Conservation (phyloP, 345 rosid species). For the Physaria fendleri region DNA sequence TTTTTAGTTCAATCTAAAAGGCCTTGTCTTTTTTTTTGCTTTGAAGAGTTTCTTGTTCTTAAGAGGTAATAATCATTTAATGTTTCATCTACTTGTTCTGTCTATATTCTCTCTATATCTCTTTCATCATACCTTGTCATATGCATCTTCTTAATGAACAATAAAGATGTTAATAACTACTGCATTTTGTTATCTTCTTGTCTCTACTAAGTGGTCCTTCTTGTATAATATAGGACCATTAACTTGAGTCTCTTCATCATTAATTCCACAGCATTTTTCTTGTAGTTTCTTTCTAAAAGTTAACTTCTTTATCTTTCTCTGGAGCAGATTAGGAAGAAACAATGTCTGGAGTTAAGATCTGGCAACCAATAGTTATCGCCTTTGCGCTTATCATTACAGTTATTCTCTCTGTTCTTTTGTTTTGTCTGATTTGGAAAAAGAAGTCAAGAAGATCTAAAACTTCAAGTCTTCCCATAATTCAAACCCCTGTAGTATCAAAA, state of each 20-base stretch:
- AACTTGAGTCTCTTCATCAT: constrained; percentile 20
- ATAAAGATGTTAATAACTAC: constrained; percentile 7
- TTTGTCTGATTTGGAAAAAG: constrained; percentile 57
- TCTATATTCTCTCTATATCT: not conserved
- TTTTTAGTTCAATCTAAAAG: not conserved
- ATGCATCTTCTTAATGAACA: constrained; percentile 5
- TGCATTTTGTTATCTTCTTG: constrained; percentile 23
- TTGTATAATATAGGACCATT: constrained; percentile 14
- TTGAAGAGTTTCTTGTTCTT: constrained; percentile 23
- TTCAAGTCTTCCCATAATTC: constrained; percentile 47
- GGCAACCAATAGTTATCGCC: constrained; percentile 71
- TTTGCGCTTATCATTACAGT: constrained; percentile 57
- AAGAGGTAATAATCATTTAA: constrained; percentile 29
- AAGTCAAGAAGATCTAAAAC: constrained; percentile 51
- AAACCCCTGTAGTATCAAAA: constrained; percentile 80
- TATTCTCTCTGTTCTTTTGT: constrained; percentile 59
- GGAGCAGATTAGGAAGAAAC: constrained; percentile 25
- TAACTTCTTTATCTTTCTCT: not conserved
- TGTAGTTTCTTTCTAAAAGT: not conserved
- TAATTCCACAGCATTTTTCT: constrained; percentile 9
- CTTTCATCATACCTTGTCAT: constrained; percentile 8
- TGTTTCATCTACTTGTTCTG: constrained; percentile 8
- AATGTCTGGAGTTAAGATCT: constrained; percentile 58
- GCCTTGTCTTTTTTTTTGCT: not conserved
- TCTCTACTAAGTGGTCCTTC: constrained; percentile 18